These are phyloP conservation scores for Xanthoconium stramineum DNA, from an alignment of 768 basidiomycete species.

Conservation along the genomic window DNA sequence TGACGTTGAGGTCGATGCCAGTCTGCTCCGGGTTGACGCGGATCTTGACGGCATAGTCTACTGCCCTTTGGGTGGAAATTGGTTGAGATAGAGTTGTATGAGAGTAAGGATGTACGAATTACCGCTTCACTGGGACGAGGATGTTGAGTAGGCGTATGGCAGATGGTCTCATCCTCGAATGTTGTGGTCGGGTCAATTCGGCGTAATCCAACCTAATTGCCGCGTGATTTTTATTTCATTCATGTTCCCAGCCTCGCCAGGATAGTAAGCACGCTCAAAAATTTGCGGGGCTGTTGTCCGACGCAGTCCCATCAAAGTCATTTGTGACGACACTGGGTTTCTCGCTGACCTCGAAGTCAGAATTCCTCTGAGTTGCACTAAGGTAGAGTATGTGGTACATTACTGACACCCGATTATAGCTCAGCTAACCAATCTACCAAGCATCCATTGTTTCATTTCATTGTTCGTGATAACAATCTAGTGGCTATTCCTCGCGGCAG, in stretches of 20 bases:
- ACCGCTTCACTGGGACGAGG: constrained; percentile 94
- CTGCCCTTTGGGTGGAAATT: constrained; percentile 50
- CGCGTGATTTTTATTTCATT: not conserved
- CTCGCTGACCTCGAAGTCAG: too few relatives aligned
- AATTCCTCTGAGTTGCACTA: too few relatives aligned
- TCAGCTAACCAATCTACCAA: too few relatives aligned
- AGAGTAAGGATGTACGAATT: not conserved
- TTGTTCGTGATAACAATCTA: not conserved
- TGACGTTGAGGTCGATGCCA: constrained; percentile 94
- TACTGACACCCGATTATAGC: too few relatives aligned
- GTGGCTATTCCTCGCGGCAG: constrained; percentile 19
- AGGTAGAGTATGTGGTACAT: too few relatives aligned
- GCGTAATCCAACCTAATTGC: constrained; percentile 12
- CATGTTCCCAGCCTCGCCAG: too few relatives aligned
- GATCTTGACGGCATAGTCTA: constrained; percentile 99
- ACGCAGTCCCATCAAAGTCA: too few relatives aligned
- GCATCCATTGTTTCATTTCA: too few relatives aligned
- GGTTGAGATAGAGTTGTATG: not conserved
- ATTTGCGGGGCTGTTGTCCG: too few relatives aligned
- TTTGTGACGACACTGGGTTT: too few relatives aligned
- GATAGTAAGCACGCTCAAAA: too few relatives aligned
- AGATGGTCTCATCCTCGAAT: constrained; percentile 59
- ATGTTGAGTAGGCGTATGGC: constrained; percentile 74
- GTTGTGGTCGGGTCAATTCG: constrained; percentile 30
- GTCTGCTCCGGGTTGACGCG: constrained; percentile 94